Percentiles rank a stretch among this genome's conserved stretches.
phyloP scores from a whole-genome alignment of 225 moss, liverwort and hornwort species.

The Pseudisothecium myosuroides region DNA sequence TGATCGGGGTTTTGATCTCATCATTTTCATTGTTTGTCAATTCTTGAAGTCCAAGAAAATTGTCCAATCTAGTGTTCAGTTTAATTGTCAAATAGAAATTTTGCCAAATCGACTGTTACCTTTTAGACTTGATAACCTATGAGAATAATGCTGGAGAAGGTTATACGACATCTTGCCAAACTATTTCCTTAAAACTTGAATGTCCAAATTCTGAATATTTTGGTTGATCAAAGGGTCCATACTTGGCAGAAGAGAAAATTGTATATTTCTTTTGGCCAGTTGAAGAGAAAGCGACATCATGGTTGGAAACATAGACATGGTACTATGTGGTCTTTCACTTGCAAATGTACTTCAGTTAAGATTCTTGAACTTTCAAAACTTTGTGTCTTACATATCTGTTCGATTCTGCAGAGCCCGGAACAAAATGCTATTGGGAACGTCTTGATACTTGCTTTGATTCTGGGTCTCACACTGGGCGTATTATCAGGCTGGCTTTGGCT shows the following conservation, averaged over 20 bases:
- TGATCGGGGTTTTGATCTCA: neutral
- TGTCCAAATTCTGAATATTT: neutral
- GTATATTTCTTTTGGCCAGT: neutral
- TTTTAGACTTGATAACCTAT: neutral
- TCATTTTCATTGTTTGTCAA: neutral
- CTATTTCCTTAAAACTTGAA: neutral
- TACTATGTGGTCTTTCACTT: neutral
- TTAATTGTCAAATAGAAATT: neutral
- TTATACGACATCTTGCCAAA: neutral
- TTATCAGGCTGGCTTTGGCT: conserved; percentile 79
- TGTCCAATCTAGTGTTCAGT: neutral
- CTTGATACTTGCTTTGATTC: conserved; percentile 64
- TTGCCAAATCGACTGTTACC: neutral
- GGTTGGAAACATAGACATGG: neutral
- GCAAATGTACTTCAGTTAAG: neutral
- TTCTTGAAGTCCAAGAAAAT: neutral
- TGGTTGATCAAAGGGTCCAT: neutral
- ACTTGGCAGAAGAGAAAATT: neutral
- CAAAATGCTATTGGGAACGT: conserved; percentile 83
- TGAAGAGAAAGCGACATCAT: neutral
- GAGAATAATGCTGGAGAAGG: neutral
- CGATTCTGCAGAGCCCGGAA: conserved; percentile 43
- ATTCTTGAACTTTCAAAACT: neutral
- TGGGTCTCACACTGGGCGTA: conserved; percentile 60
- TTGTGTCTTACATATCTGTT: neutral